Evolutionary conservation across 31 red algal genomes (phyloP), one percentile per base, ranked within the genome.

Genomic region (Porphyra umbilicalis): DNA sequence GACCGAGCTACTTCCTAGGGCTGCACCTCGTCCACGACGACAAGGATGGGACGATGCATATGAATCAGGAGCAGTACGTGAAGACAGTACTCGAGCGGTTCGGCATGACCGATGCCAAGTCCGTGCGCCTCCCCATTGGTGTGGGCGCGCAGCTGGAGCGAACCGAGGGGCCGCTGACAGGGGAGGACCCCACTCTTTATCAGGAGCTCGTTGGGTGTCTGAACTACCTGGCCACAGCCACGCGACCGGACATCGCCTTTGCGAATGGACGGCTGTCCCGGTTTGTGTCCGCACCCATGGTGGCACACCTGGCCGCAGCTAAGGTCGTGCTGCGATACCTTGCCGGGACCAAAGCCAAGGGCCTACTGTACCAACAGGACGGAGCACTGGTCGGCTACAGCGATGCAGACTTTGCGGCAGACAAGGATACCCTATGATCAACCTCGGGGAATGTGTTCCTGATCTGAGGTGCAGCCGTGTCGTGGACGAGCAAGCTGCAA

Each of bases 401-500:
- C 77, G 33, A 87, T 39, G 79, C 79, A 6, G 85, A 87, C 68
- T 82, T 46, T 46, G 85, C 34, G 29, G 34, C 79, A n/a, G n/a
- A n/a, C n/a, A n/a, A n/a, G n/a, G n/a, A n/a, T n/a, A n/a, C n/a
- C n/a, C 77, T 44, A 6, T 57, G 84, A 15, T 87, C 85, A 4
- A 39, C 79, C 13, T 30, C 11, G 15, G 79, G 85, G 13, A 32
- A 30, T 36, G 29, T 82, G 10, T 67, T 81, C 36, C 39, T 9
- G 14, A 67, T 82, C 40, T 32, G 38, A 3, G 16, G 13, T 13
- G 29, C 14, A 25, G 71, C 77, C 11, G 44, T 89, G 16, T 35
- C 57, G 32, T 89, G 86, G 86, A 89, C 34, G 13, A 80, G 81
- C 9, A 71, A 67, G 0, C 44, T 83, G 4, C 81, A 89, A 35